Evolutionary conservation across 169 alveolate genomes (phyloP), one percentile per base, ranked within the genome.

Genomic region (Eimeria maxima): DNA sequence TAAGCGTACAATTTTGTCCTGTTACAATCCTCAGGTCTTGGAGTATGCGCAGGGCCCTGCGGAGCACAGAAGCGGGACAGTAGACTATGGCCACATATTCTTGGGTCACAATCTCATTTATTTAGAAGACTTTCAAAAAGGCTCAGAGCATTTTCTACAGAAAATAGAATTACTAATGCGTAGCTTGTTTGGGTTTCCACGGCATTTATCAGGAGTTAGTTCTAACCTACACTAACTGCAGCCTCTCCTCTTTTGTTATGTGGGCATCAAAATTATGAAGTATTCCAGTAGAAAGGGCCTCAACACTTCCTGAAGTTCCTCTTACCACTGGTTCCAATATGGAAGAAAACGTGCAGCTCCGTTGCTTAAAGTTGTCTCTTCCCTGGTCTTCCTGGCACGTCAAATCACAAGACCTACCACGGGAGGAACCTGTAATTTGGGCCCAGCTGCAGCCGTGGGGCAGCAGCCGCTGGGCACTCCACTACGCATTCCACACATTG

Each of bases 311-410:
- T 44, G 42, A 20, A 44, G 38, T 38, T 24, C 2, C 65, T 33
- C 93, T 86, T 69, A 86, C 93, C 78, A 60, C 65, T 24, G 78
- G 42, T 60, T 53, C 93, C 33, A 60, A 80, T 57, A 86, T 86
- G 93, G 93, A 86, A 14, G 93, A 86, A 38, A 86, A 86, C 63
- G 93, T 86, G 93, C 80, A 45, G 55, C 80, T 86, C 10, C 93
- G 78, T 69, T 86, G 93, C 60, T 57, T 86, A 57, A 86, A 86
- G 38, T 29, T 6, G 27, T 86, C 74, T 18, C 53, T 86, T 22
- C 93, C 93, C 24, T 86, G 93, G 20, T 86, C 67, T 29, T 86
- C 93, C 93, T 86, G 78, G 33, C 78, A 29, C 24, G 29, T 11
- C 90, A 53, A n/a, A 44, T 10, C 24, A 42, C 38, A 38, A 45